Evolutionary conservation across 2,329 filamentous ascomycete genomes (phyloP).

Genomic region (Curvularia spicifera): DNA sequence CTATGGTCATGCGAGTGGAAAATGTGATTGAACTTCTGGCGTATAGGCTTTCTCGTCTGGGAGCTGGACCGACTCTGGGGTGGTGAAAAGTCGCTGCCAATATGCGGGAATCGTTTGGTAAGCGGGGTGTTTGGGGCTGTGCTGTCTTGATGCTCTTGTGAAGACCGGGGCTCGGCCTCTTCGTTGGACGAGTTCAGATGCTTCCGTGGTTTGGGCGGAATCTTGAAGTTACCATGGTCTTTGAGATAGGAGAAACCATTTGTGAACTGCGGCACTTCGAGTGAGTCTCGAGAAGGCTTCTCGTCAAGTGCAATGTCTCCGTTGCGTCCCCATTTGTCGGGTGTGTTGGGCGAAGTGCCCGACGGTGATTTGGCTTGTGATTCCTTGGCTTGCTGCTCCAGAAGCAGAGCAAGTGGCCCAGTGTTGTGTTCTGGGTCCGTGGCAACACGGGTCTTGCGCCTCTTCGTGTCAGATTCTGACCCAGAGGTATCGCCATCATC

Average conservation of each 20-base stretch:
- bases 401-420: conserved; percentile 55
- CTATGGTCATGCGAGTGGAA: conserved; percentile 49
- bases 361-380: conserved; percentile 46
- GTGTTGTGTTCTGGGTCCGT: conserved; percentile 51
- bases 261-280: conserved; percentile 29
- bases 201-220: conserved; percentile 29
- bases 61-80: conserved; percentile 44
- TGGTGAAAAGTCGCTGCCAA: conserved; percentile 47
- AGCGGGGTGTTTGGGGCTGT: conserved; percentile 50
- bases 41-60: conserved; percentile 44
- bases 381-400: conserved; percentile 53
- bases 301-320: conserved; percentile 28
- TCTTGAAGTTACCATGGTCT: conserved; percentile 28
- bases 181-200: conserved; percentile 29
- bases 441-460: conserved; percentile 59
- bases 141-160: conserved; percentile 48
- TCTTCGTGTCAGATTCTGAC: conserved; percentile 58
- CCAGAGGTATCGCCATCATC: conserved; percentile 44
- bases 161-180: conserved; percentile 46
- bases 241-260: conserved; percentile 31
- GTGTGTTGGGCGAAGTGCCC: conserved; percentile 52
- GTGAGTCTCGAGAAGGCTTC: conserved; percentile 29
- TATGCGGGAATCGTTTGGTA: conserved; percentile 39
- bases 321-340: conserved; percentile 48
- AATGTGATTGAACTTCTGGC: conserved; percentile 50